phyloP scores from a whole-genome alignment of 345 rosid species.

The Theobroma cacao region DNA sequence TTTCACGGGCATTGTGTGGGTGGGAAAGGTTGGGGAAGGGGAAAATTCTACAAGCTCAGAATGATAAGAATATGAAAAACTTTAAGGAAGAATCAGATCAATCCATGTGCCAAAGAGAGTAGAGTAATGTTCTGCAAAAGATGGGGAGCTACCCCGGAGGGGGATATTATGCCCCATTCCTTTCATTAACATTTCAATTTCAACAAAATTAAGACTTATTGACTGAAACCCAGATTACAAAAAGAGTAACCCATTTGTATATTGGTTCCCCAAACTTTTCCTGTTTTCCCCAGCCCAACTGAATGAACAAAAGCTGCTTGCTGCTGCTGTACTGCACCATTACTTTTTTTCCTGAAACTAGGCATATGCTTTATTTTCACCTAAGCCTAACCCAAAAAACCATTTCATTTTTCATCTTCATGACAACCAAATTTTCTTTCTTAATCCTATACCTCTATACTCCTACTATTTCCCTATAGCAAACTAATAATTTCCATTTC shows the following conservation, averaged over 20 bases:
- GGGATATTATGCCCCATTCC: background rate
- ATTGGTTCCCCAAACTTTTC: background rate
- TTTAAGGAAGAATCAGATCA: no score
- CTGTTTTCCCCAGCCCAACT: constrained; percentile 21
- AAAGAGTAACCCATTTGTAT: background rate
- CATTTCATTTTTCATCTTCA: background rate
- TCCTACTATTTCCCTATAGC: background rate
- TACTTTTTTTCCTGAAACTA: background rate
- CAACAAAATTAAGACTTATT: background rate
- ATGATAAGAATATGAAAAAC: background rate
- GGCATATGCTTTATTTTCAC: constrained; percentile 6
- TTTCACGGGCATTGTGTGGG: background rate
- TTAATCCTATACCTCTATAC: constrained; percentile 4
- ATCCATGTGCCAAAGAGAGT: background rate
- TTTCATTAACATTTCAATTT: background rate
- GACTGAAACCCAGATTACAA: constrained; percentile 10
- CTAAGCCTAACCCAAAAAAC: constrained; percentile 27
- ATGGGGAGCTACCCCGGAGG: no score
- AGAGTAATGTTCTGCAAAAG: background rate
- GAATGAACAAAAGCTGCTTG: constrained; percentile 21
- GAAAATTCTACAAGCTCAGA: background rate
- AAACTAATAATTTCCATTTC: background rate
- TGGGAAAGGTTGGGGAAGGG: background rate
- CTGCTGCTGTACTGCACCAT: background rate
- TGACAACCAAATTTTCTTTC: background rate